Base-by-base conservation (phyloP, 2,329 filamentous ascomycete genomes). In the Aaosphaeria pasadenensis region DNA sequence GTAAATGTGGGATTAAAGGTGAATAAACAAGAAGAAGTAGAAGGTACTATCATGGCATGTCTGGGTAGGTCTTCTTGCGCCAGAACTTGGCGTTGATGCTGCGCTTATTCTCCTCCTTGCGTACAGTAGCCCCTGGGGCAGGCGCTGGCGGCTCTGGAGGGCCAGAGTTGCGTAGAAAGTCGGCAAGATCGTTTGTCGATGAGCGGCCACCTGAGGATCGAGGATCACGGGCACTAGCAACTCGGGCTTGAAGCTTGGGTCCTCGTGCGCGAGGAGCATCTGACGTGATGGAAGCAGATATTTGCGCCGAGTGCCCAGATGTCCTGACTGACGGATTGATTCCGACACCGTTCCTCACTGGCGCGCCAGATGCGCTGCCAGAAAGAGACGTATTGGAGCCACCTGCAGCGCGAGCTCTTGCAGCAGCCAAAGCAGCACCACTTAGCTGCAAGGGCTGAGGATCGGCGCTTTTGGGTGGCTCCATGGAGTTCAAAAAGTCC, bases 401-500 rank as follows among this genome's bases (percentile, higher is more conserved):
- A n/a, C 51, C 58, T 5, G 49, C 43, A 2, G 55, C 59, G 17
- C 63, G 60, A 4, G 63, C 62, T 29, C 57, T 62, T n/a, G 65
- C 65, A 5, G 63, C 64, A 13, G 65, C 65, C 7, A 68, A 61
- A 0, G 60, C 61, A 32, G 67, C 63, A 6, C 55, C 52, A 41
- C 60, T 66, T 4, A 67, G 56, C 42, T 66, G 44, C 35, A 72
- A 64, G 0, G 70, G 67, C 43, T 69, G 55, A 4, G 69, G 63
- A 41, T 58, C 56, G 39, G 55, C 60, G 9, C 48, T 55, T 5
- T 58, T 47, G 4, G 87, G 86, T 5, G 88, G 87, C 36, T 86
- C 79, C 50, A 81, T 85, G 66, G 82, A 88, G 50, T 80, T 81
- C 38, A 91, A 67, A 62, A 91, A 91, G 54, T 91, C 88, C 31